Evolutionary conservation across 2,329 filamentous ascomycete species (phyloP).

Genomic region (Aspergillus hortae): DNA sequence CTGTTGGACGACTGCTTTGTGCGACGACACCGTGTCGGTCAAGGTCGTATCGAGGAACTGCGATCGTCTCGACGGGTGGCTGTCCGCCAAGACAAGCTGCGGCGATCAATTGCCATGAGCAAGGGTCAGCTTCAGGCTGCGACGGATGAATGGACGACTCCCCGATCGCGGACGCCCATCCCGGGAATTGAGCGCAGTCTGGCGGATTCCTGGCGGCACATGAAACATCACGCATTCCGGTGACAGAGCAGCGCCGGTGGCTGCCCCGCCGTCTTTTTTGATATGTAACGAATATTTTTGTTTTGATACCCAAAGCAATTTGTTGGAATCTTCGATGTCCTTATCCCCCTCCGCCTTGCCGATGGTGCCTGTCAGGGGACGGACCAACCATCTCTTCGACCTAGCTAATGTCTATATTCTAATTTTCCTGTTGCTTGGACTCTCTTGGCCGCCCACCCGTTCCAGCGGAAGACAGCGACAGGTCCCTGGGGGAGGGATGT

Average conservation of each 20-base stretch:
- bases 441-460: background rate
- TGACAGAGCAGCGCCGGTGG: constrained; percentile 11
- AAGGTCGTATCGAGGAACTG: constrained; percentile 74
- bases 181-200: constrained; percentile 31
- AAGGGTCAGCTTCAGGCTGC: constrained; percentile 31
- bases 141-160: constrained; percentile 30
- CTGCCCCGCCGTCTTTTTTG: background rate
- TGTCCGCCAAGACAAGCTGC: constrained; percentile 39
- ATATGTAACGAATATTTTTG: constrained; percentile 7
- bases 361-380: no score
- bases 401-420: constrained; percentile 3
- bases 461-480: no score
- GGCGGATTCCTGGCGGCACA: constrained; percentile 32
- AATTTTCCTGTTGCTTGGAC: background rate
- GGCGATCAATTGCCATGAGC: constrained; percentile 34
- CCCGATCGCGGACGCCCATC: constrained; percentile 23
- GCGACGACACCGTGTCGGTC: constrained; percentile 73
- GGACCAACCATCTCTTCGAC: background rate
- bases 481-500: no score
- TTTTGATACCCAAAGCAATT: constrained; percentile 15
- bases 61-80: constrained; percentile 63
- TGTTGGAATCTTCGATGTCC: background rate
- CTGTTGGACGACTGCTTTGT: constrained; percentile 81
- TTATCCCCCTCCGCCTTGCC: no score
- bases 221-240: constrained; percentile 33